phyloP scores from a whole-genome alignment of 2,329 filamentous ascomycete species.

The Botrytis paeoniae region DNA sequence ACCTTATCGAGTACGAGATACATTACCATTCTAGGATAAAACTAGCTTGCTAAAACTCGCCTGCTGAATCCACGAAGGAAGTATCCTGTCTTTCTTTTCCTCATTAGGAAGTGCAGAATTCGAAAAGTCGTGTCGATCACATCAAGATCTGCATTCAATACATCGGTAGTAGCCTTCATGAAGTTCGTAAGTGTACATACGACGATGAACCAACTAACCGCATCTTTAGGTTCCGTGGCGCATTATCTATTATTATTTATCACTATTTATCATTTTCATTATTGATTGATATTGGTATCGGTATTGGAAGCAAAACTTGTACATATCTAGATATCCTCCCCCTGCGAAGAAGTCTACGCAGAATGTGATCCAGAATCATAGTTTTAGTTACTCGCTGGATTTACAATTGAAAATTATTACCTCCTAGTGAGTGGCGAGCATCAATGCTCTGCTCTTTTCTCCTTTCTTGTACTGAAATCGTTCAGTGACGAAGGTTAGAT shows the following conservation, averaged over 20 bases:
- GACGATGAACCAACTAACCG: background rate
- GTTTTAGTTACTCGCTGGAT: background rate
- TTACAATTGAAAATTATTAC: no score
- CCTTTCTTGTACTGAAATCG: background rate
- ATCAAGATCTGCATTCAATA: background rate
- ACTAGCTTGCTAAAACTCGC: background rate
- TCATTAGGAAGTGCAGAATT: background rate
- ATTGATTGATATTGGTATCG: background rate
- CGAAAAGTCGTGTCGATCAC: background rate
- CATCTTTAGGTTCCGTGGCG: background rate
- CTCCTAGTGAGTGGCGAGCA: background rate
- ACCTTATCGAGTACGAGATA: background rate
- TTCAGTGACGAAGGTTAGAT: background rate
- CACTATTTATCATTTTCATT: background rate
- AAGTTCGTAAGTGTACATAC: background rate
- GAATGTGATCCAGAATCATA: background rate
- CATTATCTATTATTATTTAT: background rate
- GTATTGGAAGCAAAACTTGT: background rate
- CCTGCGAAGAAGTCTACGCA: background rate
- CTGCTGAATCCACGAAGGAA: background rate
- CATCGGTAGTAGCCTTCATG: background rate
- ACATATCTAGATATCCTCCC: background rate
- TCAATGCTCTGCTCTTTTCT: background rate
- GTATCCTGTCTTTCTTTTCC: background rate
- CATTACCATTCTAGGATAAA: background rate